Evolutionary conservation across 306 rosid genomes (phyloP), one percentile per base, ranked within the genome.

Genomic region (Astragalus glycyphyllos): DNA sequence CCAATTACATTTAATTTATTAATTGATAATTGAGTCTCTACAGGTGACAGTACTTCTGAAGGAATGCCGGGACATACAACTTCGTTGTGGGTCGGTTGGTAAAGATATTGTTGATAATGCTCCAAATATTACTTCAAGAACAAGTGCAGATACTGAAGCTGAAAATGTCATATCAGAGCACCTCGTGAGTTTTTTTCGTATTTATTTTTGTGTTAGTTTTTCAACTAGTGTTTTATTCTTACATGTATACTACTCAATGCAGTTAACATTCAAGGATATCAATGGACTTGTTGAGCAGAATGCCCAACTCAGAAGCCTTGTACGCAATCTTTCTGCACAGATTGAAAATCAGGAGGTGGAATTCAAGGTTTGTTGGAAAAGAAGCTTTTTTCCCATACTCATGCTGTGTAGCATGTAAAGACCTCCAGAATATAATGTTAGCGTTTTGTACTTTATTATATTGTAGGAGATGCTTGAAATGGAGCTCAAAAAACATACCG

Each of bases 251-350:
- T 2, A 10, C 38, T 55, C 14, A 46, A 13, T 67, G 66, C 89
- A 94, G 99, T 76, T 94, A 84, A 94, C 97, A 66, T 94, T 91
- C 80, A 94, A 94, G 92, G 99, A 90, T 77, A 94, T 94, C 51
- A 89, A 86, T 80, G 96, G 96, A 82, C 81, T 94, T 41, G 99
- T 94, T 72, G 91, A 89, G 88, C 97, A 91, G 85, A 94, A 91
- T 79, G 89, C 55, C 8, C 96, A 91, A 87, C 96, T 94, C 50
- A 71, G 99, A 83, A 86, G 92, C 68, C 95, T 91, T 58, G 97
- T 83, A 14, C 97, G 97, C 37, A 89, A 72, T 76, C 96, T 94
- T 64, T 86, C 97, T 73, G 85, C 68, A 48, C 89, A 91, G 81
- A 84, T 89, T 77, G 92, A 89, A 77, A 84, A 72, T 73, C 82